These are phyloP conservation scores for Aureobasidium musti DNA, from an alignment of 2,329 filamentous ascomycete species.

Conservation along the genomic window DNA sequence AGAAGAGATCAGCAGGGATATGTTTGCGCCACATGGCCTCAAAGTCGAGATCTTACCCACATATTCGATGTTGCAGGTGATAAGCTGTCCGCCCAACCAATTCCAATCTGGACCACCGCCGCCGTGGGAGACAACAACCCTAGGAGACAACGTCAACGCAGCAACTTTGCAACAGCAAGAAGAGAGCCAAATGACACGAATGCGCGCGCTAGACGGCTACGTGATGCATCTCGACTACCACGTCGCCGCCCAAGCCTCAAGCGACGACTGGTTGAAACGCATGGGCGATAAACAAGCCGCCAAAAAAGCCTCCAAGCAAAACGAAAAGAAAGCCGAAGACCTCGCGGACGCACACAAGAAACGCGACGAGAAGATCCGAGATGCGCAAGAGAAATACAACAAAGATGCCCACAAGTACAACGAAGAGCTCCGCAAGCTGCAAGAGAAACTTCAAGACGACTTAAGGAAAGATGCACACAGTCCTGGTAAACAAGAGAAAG, in stretches of 20 bases:
- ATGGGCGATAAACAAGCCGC: slow-evolving; percentile 11
- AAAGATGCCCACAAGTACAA: not conserved
- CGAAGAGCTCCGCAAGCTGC: not conserved
- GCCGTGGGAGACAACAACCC: not conserved
- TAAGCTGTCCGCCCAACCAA: not conserved
- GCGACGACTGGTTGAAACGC: not conserved
- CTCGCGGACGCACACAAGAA: not conserved
- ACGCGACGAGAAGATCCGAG: not conserved
- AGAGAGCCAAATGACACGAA: not conserved
- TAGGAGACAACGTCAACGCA: not conserved
- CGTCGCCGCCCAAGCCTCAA: not conserved
- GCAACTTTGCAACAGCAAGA: not conserved
- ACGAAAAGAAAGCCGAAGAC: slow-evolving; percentile 1
- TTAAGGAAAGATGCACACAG: not conserved
- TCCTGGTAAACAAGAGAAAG: not conserved
- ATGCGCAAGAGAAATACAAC: not conserved
- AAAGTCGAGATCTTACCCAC: slow-evolving; percentile 6
- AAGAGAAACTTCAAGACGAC: slow-evolving; percentile 1
- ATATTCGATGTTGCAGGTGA: not conserved
- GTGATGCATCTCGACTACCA: slow-evolving; percentile 3
- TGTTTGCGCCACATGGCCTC: not conserved
- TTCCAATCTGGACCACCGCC: not conserved
- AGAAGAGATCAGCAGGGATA: slow-evolving; percentile 1
- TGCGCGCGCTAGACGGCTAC: not conserved
- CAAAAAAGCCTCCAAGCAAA: not conserved